Conservation (phyloP, 2,329 filamentous ascomycete genomes). For the Cladosporium halotolerans region DNA sequence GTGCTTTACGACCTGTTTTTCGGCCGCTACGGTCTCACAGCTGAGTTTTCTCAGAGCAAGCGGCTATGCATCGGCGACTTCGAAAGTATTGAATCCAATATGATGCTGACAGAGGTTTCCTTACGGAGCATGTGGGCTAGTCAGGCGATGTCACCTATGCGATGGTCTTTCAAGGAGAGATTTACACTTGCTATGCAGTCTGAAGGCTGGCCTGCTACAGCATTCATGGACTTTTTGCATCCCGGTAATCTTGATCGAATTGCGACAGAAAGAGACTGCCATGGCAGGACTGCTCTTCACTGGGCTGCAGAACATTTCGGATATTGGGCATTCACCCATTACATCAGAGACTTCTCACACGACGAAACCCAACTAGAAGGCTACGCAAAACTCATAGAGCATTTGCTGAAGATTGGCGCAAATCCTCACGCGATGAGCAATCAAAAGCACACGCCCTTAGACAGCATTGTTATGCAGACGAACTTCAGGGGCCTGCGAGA, state of each 20-base stretch:
- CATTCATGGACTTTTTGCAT: not conserved
- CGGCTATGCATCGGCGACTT: not conserved
- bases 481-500: not conserved
- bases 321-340: not conserved
- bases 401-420: not conserved
- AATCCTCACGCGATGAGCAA: not conserved
- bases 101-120: not conserved
- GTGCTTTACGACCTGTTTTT: not conserved
- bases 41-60: not conserved
- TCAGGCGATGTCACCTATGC: not conserved
- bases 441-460: not conserved
- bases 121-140: not conserved
- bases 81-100: not conserved
- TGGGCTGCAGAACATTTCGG: not conserved
- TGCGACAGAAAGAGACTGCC: not conserved
- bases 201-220: not conserved
- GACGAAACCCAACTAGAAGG: not conserved
- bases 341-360: not conserved
- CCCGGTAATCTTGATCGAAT: not conserved
- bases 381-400: not conserved
- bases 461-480: not conserved
- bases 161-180: not conserved
- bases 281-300: not conserved
- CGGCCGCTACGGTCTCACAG: not conserved
- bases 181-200: not conserved